phyloP scores from a whole-genome alignment of 1,139 yeast genomes.

The Saccharomyces hybrid region DNA sequence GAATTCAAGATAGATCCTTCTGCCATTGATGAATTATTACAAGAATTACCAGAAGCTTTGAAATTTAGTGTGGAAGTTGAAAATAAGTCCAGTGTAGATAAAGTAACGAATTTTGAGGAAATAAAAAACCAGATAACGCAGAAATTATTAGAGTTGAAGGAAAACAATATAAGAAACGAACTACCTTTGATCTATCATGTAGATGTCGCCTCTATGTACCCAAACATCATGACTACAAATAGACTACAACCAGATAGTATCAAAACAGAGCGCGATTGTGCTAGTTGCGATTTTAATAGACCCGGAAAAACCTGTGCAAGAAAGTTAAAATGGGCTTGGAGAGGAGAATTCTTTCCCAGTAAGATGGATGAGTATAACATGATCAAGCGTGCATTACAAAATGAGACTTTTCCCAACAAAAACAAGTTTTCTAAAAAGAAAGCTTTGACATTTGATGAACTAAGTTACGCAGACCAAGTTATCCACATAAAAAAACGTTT shows the following conservation, averaged over 20 bases:
- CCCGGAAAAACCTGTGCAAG: slow-evolving; percentile 94
- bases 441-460: slow-evolving; percentile 59
- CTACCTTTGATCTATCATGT: slow-evolving; percentile 90
- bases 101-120: slow-evolving; percentile 74
- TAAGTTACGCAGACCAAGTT: slow-evolving; percentile 74
- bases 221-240: slow-evolving; percentile 96
- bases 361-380: slow-evolving; percentile 84
- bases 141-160: slow-evolving; percentile 49
- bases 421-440: slow-evolving; percentile 35
- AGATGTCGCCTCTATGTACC: slow-evolving; percentile 99
- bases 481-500: slow-evolving; percentile 65
- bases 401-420: slow-evolving; percentile 65
- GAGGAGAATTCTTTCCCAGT: slow-evolving; percentile 93
- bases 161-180: slow-evolving; percentile 60
- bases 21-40: slow-evolving; percentile 72
- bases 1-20: slow-evolving; percentile 73
- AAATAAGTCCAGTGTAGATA: slow-evolving; percentile 59
- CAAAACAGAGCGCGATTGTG: slow-evolving; percentile 93
- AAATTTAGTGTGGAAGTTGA: slow-evolving; percentile 83
- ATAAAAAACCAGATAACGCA: slow-evolving; percentile 50
- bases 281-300: slow-evolving; percentile 92
- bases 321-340: slow-evolving; percentile 93
- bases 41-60: slow-evolving; percentile 67
- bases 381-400: slow-evolving; percentile 77
- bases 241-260: slow-evolving; percentile 97